Evolutionary conservation across 2,329 filamentous ascomycete species (phyloP).

Genomic region (Xylaria sp.): DNA sequence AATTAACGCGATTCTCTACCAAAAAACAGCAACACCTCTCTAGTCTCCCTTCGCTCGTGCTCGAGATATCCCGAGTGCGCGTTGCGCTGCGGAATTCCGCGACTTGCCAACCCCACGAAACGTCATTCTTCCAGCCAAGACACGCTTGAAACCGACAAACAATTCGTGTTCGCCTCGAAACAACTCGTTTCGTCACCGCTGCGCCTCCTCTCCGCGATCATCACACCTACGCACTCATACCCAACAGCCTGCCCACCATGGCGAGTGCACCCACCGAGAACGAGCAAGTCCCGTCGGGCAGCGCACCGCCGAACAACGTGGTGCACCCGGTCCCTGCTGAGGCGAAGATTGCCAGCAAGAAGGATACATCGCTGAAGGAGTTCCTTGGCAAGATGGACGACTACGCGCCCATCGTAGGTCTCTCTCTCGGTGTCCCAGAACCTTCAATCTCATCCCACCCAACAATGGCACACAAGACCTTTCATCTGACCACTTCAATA

Average conservation of each 20-base stretch:
- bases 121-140: not conserved
- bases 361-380: conserved; percentile 87
- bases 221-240: not conserved
- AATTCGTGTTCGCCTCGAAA: not conserved
- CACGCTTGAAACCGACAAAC: not conserved
- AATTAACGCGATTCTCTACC: not conserved
- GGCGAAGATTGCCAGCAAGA: conserved; percentile 67
- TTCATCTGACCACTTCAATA: not conserved
- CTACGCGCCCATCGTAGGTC: conserved; percentile 85
- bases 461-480: too few species aligned
- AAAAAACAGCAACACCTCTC: not conserved
- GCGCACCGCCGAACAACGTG: conserved; percentile 25
- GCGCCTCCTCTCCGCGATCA: not conserved
- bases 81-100: conserved; percentile 1
- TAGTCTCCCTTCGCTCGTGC: not conserved
- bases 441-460: too few species aligned
- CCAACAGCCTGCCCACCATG: conserved; percentile 18
- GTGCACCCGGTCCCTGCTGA: conserved; percentile 36
- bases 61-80: not conserved
- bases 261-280: conserved; percentile 29
- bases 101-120: conserved; percentile 5
- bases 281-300: conserved; percentile 26
- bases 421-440: not conserved
- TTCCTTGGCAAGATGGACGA: conserved; percentile 97
- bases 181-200: not conserved